Base-by-base conservation (phyloP, 768 basidiomycete species). In the Leccinellum rugosiceps region DNA sequence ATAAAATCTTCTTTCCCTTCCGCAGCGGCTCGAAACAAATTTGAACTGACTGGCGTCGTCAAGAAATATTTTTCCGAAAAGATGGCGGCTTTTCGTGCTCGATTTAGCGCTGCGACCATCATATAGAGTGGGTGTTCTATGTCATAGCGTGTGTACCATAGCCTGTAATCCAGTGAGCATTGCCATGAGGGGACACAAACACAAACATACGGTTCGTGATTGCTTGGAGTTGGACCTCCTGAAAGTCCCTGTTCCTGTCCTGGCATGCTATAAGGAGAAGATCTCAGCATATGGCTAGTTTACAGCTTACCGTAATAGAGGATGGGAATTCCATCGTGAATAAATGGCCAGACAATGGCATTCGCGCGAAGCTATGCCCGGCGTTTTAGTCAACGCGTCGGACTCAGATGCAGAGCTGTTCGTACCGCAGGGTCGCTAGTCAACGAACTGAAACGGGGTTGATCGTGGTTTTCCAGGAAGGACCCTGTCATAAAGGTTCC, bases 81-180 rank as follows among this genome's bases (percentile, higher is more conserved):
- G 48, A 80, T 80, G 6, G 83, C 83, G 10, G 74, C 74, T 64
- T 80, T 82, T 48, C 84, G 77, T 7, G 76, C 83, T 23, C 71
- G 75, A 59, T 85, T 87, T n/a, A 87, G 70, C 2, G 74, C 57
- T 43, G 66, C 75, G 48, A 83, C 71, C 60, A 80, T 79, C 54
- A 67, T 63, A 14, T 82, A 76, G 26, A 84, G 76, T 2, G 81
- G 76, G 52, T 80, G 78, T 50, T 81, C 74, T 19, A 77, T 75
- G 28, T 72, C 69, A 65, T 84, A 88, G 26, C 74, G 79, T 4
- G 83, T 78, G 7, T 79, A 73, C 87, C 87, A 88, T 26, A 87
- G 76, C 8, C 84, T 85, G 48, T 3, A 51, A n/a, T 32, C 10
- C n/a, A 25, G 17, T 68, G 13, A 68, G 56, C 19, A 26, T 32